These are phyloP conservation scores for Coniochaeta prunicola DNA, from an alignment of 2,329 filamentous ascomycete species.

Conservation along the genomic window DNA sequence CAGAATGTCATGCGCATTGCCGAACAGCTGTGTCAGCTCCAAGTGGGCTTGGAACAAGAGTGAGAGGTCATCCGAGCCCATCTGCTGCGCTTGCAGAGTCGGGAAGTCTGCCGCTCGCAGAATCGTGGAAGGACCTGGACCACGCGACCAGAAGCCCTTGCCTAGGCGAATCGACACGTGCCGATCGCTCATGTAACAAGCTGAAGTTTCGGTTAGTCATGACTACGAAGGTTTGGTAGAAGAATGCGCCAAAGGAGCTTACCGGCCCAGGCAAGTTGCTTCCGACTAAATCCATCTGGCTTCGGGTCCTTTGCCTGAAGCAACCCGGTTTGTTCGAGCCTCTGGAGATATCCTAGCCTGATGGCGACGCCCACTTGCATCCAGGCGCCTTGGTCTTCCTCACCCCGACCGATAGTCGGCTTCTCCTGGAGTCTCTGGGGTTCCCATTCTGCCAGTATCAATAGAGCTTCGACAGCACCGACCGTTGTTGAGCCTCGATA, in stretches of 20 bases:
- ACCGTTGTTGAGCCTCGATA: slow-evolving; percentile 61
- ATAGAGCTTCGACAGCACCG: slow-evolving; percentile 61
- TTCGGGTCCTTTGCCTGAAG: not conserved
- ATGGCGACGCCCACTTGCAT: slow-evolving; percentile 69
- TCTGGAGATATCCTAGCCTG: slow-evolving; percentile 62
- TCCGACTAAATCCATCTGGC: not conserved
- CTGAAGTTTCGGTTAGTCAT: slow-evolving; percentile 39
- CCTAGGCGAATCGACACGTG: slow-evolving; percentile 5
- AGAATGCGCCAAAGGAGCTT: not conserved
- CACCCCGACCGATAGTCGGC: slow-evolving; percentile 59
- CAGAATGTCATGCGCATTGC: slow-evolving; percentile 10
- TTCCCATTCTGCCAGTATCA: slow-evolving; percentile 67
- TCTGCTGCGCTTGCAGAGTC: not conserved
- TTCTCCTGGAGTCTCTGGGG: slow-evolving; percentile 56
- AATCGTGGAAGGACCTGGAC: not conserved
- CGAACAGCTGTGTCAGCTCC: slow-evolving; percentile 7
- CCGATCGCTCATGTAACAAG: slow-evolving; percentile 2
- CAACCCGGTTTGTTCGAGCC: slow-evolving; percentile 62
- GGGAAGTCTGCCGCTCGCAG: slow-evolving; percentile 4
- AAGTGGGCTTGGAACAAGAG: slow-evolving; percentile 3
- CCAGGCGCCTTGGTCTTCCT: slow-evolving; percentile 69
- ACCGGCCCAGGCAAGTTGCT: not conserved
- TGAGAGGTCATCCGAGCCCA: slow-evolving; percentile 3
- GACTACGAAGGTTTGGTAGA: slow-evolving; percentile 54
- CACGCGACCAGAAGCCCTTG: slow-evolving; percentile 4